phyloP scores from a whole-genome alignment of 306 rosid species.

The Vigna trinervia region DNA sequence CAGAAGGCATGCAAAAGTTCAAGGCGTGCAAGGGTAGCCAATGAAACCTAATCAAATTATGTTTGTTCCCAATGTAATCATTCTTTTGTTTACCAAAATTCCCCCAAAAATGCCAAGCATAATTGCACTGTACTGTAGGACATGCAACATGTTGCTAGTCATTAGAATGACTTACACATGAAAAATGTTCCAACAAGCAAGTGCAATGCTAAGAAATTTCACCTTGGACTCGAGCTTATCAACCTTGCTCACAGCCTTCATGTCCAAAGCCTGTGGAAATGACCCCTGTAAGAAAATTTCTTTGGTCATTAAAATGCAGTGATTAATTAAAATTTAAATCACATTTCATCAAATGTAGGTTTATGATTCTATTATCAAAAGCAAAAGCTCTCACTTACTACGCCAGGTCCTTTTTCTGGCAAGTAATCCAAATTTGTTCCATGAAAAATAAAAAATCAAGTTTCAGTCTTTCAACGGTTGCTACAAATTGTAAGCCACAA shows the following conservation, averaged over 20 bases:
- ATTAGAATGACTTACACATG: background rate
- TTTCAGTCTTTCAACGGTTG: slow-evolving; percentile 6
- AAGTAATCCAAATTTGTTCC: background rate
- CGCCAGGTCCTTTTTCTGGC: background rate
- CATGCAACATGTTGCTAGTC: slow-evolving; percentile 25
- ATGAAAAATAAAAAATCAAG: background rate
- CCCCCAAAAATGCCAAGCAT: slow-evolving; percentile 52
- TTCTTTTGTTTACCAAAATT: too few species aligned
- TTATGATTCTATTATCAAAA: slow-evolving; percentile 16
- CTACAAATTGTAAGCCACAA: background rate
- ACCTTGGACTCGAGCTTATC: slow-evolving; percentile 90
- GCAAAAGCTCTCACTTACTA: slow-evolving; percentile 25
- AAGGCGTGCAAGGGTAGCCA: background rate
- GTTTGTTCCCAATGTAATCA: too few species aligned
- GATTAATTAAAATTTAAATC: slow-evolving; percentile 1
- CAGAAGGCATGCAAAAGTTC: background rate
- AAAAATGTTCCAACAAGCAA: background rate
- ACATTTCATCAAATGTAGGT: background rate
- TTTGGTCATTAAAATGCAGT: slow-evolving; percentile 10
- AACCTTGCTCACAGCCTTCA: slow-evolving; percentile 76
- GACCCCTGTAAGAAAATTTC: slow-evolving; percentile 33
- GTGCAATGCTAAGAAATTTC: slow-evolving; percentile 20
- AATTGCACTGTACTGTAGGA: slow-evolving; percentile 71
- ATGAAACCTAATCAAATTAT: background rate
- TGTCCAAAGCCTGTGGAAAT: slow-evolving; percentile 77